phyloP scores from a whole-genome alignment of 129 eudicot genomes.

The Sambucus nigra region DNA sequence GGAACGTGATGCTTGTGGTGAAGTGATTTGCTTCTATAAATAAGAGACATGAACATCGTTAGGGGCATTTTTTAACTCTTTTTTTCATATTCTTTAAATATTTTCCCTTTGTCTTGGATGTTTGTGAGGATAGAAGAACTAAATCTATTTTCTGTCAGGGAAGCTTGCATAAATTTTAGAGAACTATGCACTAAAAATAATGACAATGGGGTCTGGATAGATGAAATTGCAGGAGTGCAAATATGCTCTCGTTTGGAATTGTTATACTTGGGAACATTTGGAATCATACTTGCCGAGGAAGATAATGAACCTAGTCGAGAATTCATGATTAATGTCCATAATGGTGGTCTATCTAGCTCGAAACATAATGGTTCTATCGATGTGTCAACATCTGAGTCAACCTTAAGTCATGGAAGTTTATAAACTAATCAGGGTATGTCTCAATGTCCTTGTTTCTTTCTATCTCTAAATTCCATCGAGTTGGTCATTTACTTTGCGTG shows the following conservation, averaged over 20 bases:
- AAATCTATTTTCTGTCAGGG: constrained; percentile 28
- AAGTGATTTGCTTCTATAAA: too few species aligned
- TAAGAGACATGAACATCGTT: too few species aligned
- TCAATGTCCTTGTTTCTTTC: background rate
- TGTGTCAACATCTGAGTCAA: constrained; percentile 28
- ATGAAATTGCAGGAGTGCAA: constrained; percentile 73
- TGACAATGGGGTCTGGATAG: constrained; percentile 59
- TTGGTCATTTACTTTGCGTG: background rate
- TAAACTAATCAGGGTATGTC: constrained; percentile 27
- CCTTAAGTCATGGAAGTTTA: constrained; percentile 26
- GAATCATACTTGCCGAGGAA: constrained; percentile 28
- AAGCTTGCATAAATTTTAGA: constrained; percentile 66
- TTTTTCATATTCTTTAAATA: background rate
- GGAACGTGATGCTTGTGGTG: too few species aligned
- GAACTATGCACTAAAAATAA: constrained; percentile 62
- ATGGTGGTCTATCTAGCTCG: constrained; percentile 21
- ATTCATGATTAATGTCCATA: constrained; percentile 26
- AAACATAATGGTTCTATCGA: constrained; percentile 26
- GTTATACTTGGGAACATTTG: constrained; percentile 40
- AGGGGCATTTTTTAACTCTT: too few species aligned
- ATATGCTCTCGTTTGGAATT: constrained; percentile 37
- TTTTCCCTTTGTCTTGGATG: background rate
- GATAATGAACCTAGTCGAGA: constrained; percentile 29
- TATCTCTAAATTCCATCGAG: background rate
- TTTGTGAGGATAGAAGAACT: background rate